A percentile compares a stretch with the other conserved stretches of the same genome.
Evolutionary conservation across 2,329 filamentous ascomycete genomes (phyloP).

Genomic region (Sordariomycetes sp.): DNA sequence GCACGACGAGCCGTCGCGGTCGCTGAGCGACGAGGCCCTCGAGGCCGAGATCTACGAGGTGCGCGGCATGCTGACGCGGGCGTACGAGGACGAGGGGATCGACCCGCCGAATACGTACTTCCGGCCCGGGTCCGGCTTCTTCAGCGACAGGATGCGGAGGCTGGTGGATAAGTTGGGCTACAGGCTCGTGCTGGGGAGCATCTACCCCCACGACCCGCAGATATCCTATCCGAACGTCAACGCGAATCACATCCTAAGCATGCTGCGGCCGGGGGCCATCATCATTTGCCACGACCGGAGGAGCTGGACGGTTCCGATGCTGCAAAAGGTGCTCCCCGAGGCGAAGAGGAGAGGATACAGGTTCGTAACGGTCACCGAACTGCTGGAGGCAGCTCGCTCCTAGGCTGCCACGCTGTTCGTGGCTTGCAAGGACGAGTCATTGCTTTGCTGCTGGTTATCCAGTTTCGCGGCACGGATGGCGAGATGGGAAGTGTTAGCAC

Average conservation of each 20-base stretch:
- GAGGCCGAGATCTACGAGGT: constrained; percentile 54
- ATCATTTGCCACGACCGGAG: constrained; percentile 81
- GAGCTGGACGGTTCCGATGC: constrained; percentile 74
- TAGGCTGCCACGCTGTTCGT: neutral
- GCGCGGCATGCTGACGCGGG: constrained; percentile 44
- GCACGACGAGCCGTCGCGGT: constrained; percentile 67
- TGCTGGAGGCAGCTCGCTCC: constrained; percentile 33
- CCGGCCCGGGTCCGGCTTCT: constrained; percentile 76
- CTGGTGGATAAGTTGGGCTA: constrained; percentile 53
- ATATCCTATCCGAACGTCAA: constrained; percentile 60
- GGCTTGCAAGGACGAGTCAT: neutral
- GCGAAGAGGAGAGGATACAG: constrained; percentile 58
- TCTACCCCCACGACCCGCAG: constrained; percentile 90
- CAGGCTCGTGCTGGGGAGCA: constrained; percentile 65
- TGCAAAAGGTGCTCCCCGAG: constrained; percentile 61
- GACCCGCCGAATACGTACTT: constrained; percentile 53
- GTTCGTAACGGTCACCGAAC: constrained; percentile 59
- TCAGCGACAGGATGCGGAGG: constrained; percentile 58
- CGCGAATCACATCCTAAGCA: constrained; percentile 68
- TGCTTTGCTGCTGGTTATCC: neutral
- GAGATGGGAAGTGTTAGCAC: neutral
- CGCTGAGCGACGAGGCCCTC: constrained; percentile 48
- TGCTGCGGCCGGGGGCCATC: constrained; percentile 65
- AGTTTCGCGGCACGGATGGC: neutral
- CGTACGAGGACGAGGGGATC: constrained; percentile 38